Evolutionary conservation across 192 early-diverging fungal species (phyloP), one percentile per base, ranked within the genome.

Genomic region (Funneliformis geosporum): DNA sequence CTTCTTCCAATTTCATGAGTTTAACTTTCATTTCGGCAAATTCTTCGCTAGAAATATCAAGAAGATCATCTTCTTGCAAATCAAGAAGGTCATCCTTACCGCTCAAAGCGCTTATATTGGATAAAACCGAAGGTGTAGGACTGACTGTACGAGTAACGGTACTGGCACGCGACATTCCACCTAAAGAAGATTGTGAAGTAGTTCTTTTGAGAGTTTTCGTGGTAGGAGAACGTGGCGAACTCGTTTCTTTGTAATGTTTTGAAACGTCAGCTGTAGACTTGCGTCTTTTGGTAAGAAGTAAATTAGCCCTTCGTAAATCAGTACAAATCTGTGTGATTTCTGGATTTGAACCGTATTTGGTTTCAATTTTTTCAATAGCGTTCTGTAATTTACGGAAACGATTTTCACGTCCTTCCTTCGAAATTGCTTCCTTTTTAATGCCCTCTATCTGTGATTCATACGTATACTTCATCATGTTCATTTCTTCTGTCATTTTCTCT

Each of bases 391-490:
- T 75, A 16, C 39, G 18, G 16, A 75, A 75, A 18, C 73, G 47
- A 39, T 10, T 60, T 61, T 75, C 73, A 50, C 28, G 43, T 42
- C 55, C 73, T 8, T 75, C 73, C 60, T 60, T 75, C 40, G 73
- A 60, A 40, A 38, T 23, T 5, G 11, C 4, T n/a, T 75, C 73
- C 11, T 75, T 75, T 59, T 75, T 75, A 23, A 60, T 39, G 9
- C 10, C 60, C n/a, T 75, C 73, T 40, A 75, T 75, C 61, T 75
- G 73, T 60, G 73, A 75, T 23, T 75, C 73, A 60, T 75, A 75
- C 2, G 21, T 60, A 61, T 11, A 75, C 40, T 75, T 75, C 73
- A 75, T 75, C 10, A 75, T 75, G 33, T 75, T 75, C 73, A 75
- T 75, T 2, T 75, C 73, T 60, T 75, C 73, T 0, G 73, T 75